Percentiles rank a stretch among this genome's conserved stretches.
phyloP scores from a whole-genome alignment of 129 eudicot species.

The Flaveria robusta region DNA sequence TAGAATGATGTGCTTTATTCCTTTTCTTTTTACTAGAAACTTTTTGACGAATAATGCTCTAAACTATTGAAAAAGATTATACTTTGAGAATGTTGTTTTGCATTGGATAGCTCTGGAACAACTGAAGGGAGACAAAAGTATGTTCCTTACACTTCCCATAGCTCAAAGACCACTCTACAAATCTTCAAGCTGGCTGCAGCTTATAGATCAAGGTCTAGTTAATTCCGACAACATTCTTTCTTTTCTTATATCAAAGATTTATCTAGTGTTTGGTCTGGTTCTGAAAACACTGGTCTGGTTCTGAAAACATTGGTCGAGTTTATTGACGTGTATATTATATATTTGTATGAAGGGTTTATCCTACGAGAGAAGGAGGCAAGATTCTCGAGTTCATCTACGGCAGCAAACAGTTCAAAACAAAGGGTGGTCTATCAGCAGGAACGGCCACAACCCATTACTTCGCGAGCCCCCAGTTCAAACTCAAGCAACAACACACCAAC shows the following conservation, averaged over 20 bases:
- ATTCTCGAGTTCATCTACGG: conserved; percentile 78
- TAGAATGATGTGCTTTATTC: too few relatives aligned
- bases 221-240: too few relatives aligned
- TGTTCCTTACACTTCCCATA: conserved; percentile 76
- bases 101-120: conserved; percentile 68
- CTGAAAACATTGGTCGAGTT: not conserved
- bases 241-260: too few relatives aligned
- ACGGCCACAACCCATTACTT: conserved; percentile 86
- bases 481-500: conserved; percentile 51
- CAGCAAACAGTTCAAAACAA: conserved; percentile 71
- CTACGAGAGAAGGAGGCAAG: conserved; percentile 69
- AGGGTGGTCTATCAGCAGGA: conserved; percentile 71
- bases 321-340: too few relatives aligned
- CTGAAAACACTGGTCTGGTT: not conserved
- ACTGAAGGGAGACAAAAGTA: conserved; percentile 86
- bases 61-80: too few relatives aligned
- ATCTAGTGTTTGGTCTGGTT: too few relatives aligned
- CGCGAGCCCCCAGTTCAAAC: conserved; percentile 61
- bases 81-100: not conserved
- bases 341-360: conserved; percentile 57
- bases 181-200: conserved; percentile 76
- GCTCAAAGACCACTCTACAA: conserved; percentile 81
- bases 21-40: too few relatives aligned
- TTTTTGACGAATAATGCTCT: too few relatives aligned
- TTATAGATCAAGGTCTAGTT: conserved; percentile 72